A percentile compares a stretch with the other conserved stretches of the same genome.
Conservation (phyloP, 257 asterid species). For the Echium plantagineum region DNA sequence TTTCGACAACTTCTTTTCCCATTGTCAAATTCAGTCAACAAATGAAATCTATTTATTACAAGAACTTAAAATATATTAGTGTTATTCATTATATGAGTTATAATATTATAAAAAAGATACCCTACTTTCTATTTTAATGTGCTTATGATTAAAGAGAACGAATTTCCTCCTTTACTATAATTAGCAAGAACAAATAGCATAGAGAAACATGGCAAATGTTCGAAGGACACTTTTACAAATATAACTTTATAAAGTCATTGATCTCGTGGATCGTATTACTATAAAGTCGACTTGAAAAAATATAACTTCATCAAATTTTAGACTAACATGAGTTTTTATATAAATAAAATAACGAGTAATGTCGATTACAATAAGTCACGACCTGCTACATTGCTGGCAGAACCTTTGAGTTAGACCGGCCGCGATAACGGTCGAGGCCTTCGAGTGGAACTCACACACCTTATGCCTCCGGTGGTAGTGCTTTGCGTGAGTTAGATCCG, state of each 20-base stretch:
- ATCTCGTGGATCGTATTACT: no score
- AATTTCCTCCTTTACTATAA: slow-evolving; percentile 20
- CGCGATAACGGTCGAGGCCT: slow-evolving; percentile 81
- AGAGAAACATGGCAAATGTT: slow-evolving; percentile 19
- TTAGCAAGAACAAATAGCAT: slow-evolving; percentile 28
- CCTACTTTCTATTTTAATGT: slow-evolving; percentile 6
- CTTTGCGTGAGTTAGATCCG: slow-evolving; percentile 78
- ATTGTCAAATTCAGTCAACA: slow-evolving; percentile 77
- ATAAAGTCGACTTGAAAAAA: no score
- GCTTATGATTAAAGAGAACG: slow-evolving; percentile 13
- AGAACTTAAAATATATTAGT: no score
- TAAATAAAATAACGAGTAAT: no score
- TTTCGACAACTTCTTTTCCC: slow-evolving; percentile 97
- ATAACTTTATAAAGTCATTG: no score
- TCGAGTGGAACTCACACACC: slow-evolving; percentile 96
- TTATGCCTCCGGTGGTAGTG: slow-evolving; percentile 99
- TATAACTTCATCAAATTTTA: no score
- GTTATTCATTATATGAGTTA: no score
- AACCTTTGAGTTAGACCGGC: slow-evolving; percentile 95
- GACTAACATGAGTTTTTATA: no score
- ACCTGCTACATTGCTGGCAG: slow-evolving; percentile 99
- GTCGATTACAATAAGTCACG: no score
- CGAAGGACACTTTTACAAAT: slow-evolving; percentile 36
- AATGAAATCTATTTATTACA: slow-evolving; percentile 48
- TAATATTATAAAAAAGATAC: background rate